These are phyloP conservation scores for Coniochaeta prunicola DNA, from an alignment of 2,329 filamentous ascomycete species.

Conservation along the genomic window DNA sequence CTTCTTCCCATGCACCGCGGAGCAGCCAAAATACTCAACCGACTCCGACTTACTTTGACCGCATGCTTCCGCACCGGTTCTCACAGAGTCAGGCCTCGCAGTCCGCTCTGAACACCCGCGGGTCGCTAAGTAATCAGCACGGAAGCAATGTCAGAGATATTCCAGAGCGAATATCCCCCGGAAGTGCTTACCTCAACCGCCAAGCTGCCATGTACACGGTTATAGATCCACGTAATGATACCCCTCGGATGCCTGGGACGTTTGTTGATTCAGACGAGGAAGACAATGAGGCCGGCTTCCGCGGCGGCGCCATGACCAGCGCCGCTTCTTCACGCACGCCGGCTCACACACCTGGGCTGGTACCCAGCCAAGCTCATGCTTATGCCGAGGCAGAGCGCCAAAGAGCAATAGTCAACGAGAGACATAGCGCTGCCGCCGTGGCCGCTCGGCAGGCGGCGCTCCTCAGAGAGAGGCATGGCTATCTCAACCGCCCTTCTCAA, in stretches of 20 bases:
- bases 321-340: neutral
- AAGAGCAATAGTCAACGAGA: neutral
- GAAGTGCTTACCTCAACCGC: neutral
- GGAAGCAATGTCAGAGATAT: neutral
- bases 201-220: no score
- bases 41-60: neutral
- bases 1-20: neutral
- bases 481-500: neutral
- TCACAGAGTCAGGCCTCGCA: neutral
- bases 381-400: neutral
- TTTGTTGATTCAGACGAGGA: neutral
- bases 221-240: neutral
- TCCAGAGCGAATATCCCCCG: neutral
- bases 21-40: neutral
- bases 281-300: neutral
- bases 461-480: neutral
- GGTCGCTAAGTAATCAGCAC: neutral
- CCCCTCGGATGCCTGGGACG: neutral
- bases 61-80: neutral
- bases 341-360: neutral
- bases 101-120: neutral
- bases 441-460: neutral
- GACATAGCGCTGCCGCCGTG: neutral
- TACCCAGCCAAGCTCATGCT: neutral
- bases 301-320: neutral